phyloP scores from a whole-genome alignment of 495 filamentous ascomycete species.

The Tetracladium setigerum region DNA sequence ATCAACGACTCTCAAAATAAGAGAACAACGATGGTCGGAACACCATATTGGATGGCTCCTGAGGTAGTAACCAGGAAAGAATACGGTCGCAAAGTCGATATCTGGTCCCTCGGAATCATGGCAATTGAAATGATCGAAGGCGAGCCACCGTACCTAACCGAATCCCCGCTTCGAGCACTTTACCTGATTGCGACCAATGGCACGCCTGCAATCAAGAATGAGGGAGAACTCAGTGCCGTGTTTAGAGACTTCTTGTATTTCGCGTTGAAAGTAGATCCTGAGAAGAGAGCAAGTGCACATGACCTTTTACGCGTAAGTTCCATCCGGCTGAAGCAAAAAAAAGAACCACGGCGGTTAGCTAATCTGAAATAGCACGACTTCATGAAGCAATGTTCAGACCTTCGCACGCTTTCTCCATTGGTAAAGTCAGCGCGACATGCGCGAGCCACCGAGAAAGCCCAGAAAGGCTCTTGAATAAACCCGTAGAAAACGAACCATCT shows the following conservation, averaged over 20 bases:
- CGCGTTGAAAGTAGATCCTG: conserved; percentile 90
- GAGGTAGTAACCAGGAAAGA: conserved; percentile 97
- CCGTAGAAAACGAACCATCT: neutral
- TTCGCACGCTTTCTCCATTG: conserved; percentile 57
- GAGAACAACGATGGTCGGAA: conserved; percentile 98
- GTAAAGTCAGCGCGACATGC: conserved; percentile 79
- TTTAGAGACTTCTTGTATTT: conserved; percentile 88
- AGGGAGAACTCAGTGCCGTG: conserved; percentile 67
- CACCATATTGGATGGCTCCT: conserved; percentile 99
- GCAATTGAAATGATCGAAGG: conserved; percentile 99
- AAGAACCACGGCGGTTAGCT: neutral
- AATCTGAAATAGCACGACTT: conserved; percentile 69
- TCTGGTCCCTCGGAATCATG: conserved; percentile 98
- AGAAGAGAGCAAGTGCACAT: conserved; percentile 90
- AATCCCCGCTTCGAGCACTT: conserved; percentile 85
- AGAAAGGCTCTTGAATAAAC: conserved; percentile 16
- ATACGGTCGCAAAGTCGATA: conserved; percentile 97
- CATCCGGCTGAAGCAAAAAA: neutral
- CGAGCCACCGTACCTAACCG: conserved; percentile 93
- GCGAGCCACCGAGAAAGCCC: conserved; percentile 75
- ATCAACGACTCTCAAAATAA: conserved; percentile 97
- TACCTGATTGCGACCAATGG: conserved; percentile 97
- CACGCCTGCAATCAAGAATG: conserved; percentile 91
- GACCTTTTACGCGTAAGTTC: conserved; percentile 77
- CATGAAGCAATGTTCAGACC: conserved; percentile 75